Evolutionary conservation across 805 yeast species (phyloP).

Genomic region (Kodamaea fukazawae): DNA sequence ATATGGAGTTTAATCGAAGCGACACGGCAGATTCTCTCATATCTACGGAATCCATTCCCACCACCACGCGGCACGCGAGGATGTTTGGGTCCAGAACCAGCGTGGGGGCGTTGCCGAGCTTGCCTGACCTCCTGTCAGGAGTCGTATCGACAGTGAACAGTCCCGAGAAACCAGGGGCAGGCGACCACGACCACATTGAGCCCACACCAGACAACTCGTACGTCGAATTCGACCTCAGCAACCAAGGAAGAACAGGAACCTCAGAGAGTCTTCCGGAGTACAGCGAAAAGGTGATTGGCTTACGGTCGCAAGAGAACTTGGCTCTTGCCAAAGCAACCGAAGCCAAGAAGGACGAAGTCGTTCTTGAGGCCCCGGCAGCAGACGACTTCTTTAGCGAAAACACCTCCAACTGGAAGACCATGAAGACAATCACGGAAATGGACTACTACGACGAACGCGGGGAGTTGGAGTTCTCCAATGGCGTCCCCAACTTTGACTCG

Average conservation of each 20-base stretch:
- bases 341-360: conserved; percentile 12
- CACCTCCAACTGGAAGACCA: conserved; percentile 72
- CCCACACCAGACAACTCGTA: conserved; percentile 16
- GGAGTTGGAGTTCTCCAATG: conserved; percentile 46
- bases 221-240: conserved; percentile 31
- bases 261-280: conserved; percentile 1
- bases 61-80: conserved; percentile 7
- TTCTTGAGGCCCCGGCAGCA: conserved; percentile 6
- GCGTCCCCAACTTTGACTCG: conserved; percentile 19
- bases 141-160: not conserved
- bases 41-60: conserved; percentile 9
- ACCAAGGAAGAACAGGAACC: conserved; percentile 4
- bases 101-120: conserved; percentile 20
- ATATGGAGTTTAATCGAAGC: conserved; percentile 9
- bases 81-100: conserved; percentile 18
- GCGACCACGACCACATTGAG: conserved; percentile 5
- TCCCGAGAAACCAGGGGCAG: not conserved
- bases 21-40: conserved; percentile 10
- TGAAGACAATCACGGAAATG: conserved; percentile 75
- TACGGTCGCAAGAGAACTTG: conserved; percentile 7
- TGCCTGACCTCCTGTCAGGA: conserved; percentile 14
- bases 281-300: conserved; percentile 3
- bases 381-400: conserved; percentile 39
- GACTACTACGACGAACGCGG: conserved; percentile 83
- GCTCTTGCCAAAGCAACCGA: not conserved